Percentiles rank a stretch among this genome's conserved stretches.
Evolutionary conservation across 139 green algal species (phyloP).

Genomic region (Dunaliella primolecta): DNA sequence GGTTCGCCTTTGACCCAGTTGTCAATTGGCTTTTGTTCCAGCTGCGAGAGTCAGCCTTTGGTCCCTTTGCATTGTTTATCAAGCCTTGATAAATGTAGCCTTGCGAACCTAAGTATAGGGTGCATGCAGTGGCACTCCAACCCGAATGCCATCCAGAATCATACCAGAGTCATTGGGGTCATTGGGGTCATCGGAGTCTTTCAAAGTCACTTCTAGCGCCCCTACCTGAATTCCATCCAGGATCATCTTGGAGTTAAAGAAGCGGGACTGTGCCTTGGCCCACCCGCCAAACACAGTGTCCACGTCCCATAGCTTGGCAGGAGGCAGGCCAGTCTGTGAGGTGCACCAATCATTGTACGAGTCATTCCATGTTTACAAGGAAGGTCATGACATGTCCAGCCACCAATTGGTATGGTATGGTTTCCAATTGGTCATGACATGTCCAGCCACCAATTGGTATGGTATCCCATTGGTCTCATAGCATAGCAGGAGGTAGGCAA

Average conservation of each 20-base stretch:
- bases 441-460: no score
- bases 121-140: neutral
- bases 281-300: constrained; percentile 71
- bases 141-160: neutral
- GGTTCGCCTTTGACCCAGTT: no score
- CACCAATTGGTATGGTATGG: no score
- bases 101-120: neutral
- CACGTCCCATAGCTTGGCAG: constrained; percentile 45
- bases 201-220: neutral
- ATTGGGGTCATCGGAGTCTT: neutral
- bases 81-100: neutral
- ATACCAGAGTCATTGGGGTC: neutral
- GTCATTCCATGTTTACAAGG: no score
- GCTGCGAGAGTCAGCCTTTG: neutral
- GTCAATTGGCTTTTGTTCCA: no score
- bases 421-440: no score
- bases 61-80: neutral
- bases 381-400: no score
- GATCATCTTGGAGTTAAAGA: constrained; percentile 69
- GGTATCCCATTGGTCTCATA: no score
- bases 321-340: constrained; percentile 22
- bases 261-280: constrained; percentile 51
- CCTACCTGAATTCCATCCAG: constrained; percentile 61
- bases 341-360: no score
- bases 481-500: no score